phyloP scores from a whole-genome alignment of 1,139 yeast species.

The Geotrichum restrictum region DNA sequence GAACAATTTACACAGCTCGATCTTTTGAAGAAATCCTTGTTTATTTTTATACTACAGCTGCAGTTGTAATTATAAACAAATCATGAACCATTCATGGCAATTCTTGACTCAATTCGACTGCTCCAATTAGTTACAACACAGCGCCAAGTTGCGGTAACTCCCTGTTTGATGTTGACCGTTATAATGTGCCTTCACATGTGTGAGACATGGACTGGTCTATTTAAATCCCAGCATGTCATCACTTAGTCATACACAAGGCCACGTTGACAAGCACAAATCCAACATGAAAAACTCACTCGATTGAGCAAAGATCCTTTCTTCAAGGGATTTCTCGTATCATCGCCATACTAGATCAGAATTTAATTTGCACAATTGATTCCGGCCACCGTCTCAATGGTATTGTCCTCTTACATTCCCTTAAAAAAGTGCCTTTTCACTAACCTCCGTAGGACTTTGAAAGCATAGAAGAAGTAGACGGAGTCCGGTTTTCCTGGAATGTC shows the following conservation, averaged over 20 bases:
- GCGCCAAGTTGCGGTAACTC: too few relatives aligned
- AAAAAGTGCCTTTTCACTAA: neutral
- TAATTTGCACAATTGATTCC: too few relatives aligned
- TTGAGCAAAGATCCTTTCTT: neutral
- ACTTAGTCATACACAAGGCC: neutral
- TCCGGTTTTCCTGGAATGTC: conserved; percentile 63
- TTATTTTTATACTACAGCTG: too few relatives aligned
- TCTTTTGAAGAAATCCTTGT: too few relatives aligned
- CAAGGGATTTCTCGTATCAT: neutral
- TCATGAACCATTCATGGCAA: too few relatives aligned
- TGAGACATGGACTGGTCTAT: neutral
- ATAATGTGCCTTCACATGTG: too few relatives aligned
- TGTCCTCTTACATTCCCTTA: neutral
- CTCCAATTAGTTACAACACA: too few relatives aligned
- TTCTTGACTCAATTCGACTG: too few relatives aligned
- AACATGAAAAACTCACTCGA: neutral
- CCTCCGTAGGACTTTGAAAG: conserved; percentile 47
- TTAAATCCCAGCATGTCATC: neutral
- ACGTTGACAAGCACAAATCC: conserved; percentile 1
- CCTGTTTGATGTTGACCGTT: too few relatives aligned
- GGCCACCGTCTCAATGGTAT: neutral
- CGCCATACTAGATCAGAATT: neutral
- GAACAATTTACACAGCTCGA: too few relatives aligned
- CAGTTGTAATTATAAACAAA: too few relatives aligned
- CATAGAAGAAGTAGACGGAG: conserved; percentile 64